A percentile compares a stretch with the other conserved stretches of the same genome.
phyloP scores from a whole-genome alignment of 2,329 filamentous ascomycete genomes.

The Cladophialophora immunda region DNA sequence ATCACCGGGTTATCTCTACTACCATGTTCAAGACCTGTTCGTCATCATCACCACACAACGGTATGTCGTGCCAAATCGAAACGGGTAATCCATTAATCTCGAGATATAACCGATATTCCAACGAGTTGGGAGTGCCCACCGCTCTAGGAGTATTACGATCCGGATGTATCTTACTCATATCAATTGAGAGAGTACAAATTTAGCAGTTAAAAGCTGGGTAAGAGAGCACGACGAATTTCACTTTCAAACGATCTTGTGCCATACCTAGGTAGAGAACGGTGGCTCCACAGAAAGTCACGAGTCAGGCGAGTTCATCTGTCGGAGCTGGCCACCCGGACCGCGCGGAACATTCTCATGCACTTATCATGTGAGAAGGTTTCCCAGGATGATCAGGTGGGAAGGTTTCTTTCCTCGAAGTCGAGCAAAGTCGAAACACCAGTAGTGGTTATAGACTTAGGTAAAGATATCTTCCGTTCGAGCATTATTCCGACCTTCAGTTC shows the following conservation, averaged over 20 bases:
- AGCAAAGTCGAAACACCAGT: neutral
- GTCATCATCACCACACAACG: conserved; percentile 95
- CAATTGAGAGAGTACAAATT: neutral
- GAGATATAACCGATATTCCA: conserved; percentile 50
- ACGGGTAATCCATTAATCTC: conserved; percentile 90
- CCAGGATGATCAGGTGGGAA: neutral
- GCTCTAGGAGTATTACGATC: neutral
- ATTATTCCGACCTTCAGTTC: neutral
- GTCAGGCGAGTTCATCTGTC: neutral
- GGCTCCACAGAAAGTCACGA: neutral
- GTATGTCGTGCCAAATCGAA: conserved; percentile 98
- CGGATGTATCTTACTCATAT: neutral
- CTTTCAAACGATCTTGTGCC: neutral
- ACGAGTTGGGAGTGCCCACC: neutral
- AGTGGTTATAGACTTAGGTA: neutral
- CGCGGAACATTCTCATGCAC: neutral
- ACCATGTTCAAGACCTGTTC: conserved; percentile 98
- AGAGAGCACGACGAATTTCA: neutral
- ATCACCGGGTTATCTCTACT: conserved; percentile 99
- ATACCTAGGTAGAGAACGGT: neutral
- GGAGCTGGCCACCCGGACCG: neutral
- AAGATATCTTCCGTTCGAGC: neutral
- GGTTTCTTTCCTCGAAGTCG: neutral
- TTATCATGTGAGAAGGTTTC: neutral
- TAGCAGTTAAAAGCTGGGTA: neutral